These are phyloP conservation scores for Plicaturopsis crispa DNA, from an alignment of 768 basidiomycete genomes.

Conservation along the genomic window DNA sequence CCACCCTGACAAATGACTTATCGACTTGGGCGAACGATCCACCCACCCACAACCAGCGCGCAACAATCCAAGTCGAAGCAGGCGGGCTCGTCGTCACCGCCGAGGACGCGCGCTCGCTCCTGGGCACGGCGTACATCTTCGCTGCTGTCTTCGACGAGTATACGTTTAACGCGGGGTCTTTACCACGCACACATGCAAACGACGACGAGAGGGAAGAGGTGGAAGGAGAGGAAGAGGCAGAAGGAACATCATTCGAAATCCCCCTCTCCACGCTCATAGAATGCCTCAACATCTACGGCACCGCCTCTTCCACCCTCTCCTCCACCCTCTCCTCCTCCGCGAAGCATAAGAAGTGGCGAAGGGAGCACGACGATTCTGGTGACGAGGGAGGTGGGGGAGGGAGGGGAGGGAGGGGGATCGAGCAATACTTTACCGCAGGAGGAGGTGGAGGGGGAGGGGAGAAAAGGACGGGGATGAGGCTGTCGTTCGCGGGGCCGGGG, in stretches of 20 bases:
- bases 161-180: slow-evolving; percentile 32
- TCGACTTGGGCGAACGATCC: slow-evolving; percentile 6
- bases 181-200: slow-evolving; percentile 19
- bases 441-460: slow-evolving; percentile 33
- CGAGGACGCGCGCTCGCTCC: slow-evolving; percentile 76
- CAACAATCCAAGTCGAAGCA: slow-evolving; percentile 62
- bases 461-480: slow-evolving; percentile 77
- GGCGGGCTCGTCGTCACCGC: slow-evolving; percentile 72
- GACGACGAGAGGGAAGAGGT: slow-evolving; percentile 20
- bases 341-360: slow-evolving; percentile 43
- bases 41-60: slow-evolving; percentile 41
- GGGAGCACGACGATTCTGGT: slow-evolving; percentile 38
- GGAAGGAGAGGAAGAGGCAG: too few relatives aligned
- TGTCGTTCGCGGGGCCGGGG: slow-evolving; percentile 75
- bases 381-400: slow-evolving; percentile 29
- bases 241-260: slow-evolving; percentile 82
- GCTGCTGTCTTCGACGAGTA: slow-evolving; percentile 76
- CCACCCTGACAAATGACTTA: neutral
- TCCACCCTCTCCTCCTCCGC: slow-evolving; percentile 14
- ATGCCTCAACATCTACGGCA: slow-evolving; percentile 90
- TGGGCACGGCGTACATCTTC: slow-evolving; percentile 80
- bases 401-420: slow-evolving; percentile 30
- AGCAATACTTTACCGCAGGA: slow-evolving; percentile 38
- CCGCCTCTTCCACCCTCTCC: slow-evolving; percentile 40
- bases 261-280: slow-evolving; percentile 80